Evolutionary conservation across 164 flowering plant genomes (phyloP).

Genomic region (Protea cynaroides): DNA sequence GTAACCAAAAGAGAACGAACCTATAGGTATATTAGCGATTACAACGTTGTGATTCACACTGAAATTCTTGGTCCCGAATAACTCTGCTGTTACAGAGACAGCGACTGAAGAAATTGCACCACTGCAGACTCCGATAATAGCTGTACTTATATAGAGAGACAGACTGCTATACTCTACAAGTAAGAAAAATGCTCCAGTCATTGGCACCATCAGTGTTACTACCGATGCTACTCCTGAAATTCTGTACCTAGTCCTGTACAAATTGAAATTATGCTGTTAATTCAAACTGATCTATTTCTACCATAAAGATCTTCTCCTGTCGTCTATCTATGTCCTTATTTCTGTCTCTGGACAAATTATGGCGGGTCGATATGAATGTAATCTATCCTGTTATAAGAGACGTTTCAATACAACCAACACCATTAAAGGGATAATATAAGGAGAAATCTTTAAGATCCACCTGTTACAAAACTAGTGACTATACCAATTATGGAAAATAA

Average conservation of each 20-base stretch:
- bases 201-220: slow-evolving; percentile 46
- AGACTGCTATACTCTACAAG: slow-evolving; percentile 17
- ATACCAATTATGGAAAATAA: too few relatives aligned
- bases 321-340: too few relatives aligned
- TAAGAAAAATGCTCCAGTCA: slow-evolving; percentile 54
- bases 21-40: slow-evolving; percentile 76
- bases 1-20: slow-evolving; percentile 70
- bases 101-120: slow-evolving; percentile 80
- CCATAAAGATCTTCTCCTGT: too few relatives aligned
- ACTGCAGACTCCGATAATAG: slow-evolving; percentile 60
- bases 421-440: too few relatives aligned
- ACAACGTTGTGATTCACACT: slow-evolving; percentile 76
- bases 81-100: slow-evolving; percentile 62
- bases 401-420: too few relatives aligned
- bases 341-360: too few relatives aligned
- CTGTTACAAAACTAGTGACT: too few relatives aligned
- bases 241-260: slow-evolving; percentile 37
- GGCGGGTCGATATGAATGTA: too few relatives aligned
- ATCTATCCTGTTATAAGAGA: too few relatives aligned
- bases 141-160: slow-evolving; percentile 58
- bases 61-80: slow-evolving; percentile 72
- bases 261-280: too few relatives aligned
- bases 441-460: too few relatives aligned
- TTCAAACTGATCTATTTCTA: too few relatives aligned
- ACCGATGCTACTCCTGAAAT: slow-evolving; percentile 53